Base-by-base conservation (phyloP, 192 early-diverging fungal species). In the Coemansia umbellata region DNA sequence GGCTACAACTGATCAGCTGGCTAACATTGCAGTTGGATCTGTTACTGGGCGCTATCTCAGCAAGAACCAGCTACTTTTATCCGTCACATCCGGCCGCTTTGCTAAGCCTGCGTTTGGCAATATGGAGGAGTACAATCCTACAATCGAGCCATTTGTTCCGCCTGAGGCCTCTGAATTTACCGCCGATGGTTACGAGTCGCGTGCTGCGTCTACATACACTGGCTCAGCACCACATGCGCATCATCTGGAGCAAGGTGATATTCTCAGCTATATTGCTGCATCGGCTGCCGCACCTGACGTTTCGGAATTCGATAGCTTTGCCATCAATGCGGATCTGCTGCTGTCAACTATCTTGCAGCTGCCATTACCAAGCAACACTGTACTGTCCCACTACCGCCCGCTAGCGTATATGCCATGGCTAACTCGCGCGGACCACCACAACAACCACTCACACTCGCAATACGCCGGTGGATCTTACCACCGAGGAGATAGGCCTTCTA, bases 231-330 rank as follows among this genome's bases (percentile, higher is more conserved):
- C 26, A 23, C 15, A 37, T 27, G 19, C 11, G 36, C 52, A 56
- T 17, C 32, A 67, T 8, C 53, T 74, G 35, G 71, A 63, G 32
- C 52, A 63, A 15, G 71, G 71, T 53, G 71, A 74, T 49, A 53
- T 74, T 30, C 56, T 74, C 17, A 67, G 64, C 64, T 74, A 67
- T 22, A 60, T 74, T 11, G 60, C 71, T 4, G 60, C 55, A 13
- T 55, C 55, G 7, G 54, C 67, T 4, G 55, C 71, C 3, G 47
- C 60, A 9, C 40, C 60, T 19, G 52, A 63, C 55, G 55, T 44
- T 1, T 51, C 52, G 15, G 47, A 33, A 24, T 56, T 74, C 15
- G 57, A 56, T 23, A 14, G 13, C 21, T 28, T 32, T 3, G 49
- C 59, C 18, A 60, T 74, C 19, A 58, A 74, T 21, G 9, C 41